A percentile compares a stretch with the other conserved stretches of the same genome.
These are phyloP conservation scores for Eucalyptus dawsonii DNA, from an alignment of 345 rosid species.

Conservation along the genomic window DNA sequence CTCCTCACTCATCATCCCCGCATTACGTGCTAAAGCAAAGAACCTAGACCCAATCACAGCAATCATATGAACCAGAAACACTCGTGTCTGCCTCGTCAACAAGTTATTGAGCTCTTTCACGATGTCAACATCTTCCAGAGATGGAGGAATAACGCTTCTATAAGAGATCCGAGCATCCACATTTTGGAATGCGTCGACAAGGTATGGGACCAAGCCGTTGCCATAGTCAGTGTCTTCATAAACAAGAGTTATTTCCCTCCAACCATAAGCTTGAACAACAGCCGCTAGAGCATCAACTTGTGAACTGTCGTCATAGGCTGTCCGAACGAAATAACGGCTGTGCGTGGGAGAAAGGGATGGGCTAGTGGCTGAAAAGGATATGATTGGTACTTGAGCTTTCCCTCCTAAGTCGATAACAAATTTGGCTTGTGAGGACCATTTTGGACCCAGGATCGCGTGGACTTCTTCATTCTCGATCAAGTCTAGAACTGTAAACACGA, in stretches of 20 bases:
- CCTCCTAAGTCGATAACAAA: conserved; percentile 10
- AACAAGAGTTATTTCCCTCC: conserved; percentile 17
- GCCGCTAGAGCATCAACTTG: conserved; percentile 14
- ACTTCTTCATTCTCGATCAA: conserved; percentile 19
- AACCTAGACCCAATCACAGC: conserved; percentile 9
- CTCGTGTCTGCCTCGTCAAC: conserved; percentile 14
- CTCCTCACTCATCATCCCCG: conserved; percentile 15
- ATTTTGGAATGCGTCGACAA: conserved; percentile 7
- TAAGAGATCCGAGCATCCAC: conserved; percentile 1
- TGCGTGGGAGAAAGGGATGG: background rate
- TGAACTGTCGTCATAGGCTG: conserved; percentile 5
- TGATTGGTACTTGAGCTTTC: conserved; percentile 19
- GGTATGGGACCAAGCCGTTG: conserved; percentile 6
- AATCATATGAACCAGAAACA: conserved; percentile 25
- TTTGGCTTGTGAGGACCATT: conserved; percentile 8
- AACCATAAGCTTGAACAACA: conserved; percentile 6
- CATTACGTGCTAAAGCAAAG: conserved; percentile 2
- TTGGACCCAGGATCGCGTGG: conserved; percentile 26
- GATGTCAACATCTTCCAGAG: background rate
- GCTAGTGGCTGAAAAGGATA: conserved; percentile 14
- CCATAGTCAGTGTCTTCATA: conserved; percentile 26
- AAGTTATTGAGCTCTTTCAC: conserved; percentile 4
- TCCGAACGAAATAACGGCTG: conserved; percentile 7
- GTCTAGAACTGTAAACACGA: conserved; percentile 11
- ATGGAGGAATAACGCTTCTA: conserved; percentile 3